Conservation (phyloP, 2,329 filamentous ascomycete genomes). For the Phaeosphaeriaceae sp. region DNA sequence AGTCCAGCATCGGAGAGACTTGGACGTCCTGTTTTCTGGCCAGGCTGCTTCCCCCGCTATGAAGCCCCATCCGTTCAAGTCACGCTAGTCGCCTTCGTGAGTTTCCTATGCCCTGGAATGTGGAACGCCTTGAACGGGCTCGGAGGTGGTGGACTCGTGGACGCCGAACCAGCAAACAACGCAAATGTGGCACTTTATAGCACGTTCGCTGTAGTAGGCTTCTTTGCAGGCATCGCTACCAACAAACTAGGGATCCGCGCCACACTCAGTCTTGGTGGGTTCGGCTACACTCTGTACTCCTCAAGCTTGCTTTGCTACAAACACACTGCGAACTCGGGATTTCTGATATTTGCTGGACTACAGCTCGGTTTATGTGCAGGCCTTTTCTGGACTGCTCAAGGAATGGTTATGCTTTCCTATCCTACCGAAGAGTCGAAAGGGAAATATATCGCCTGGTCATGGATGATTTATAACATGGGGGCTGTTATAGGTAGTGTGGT, state of each 20-base stretch:
- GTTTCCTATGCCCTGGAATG: slow-evolving; percentile 64
- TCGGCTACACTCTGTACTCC: slow-evolving; percentile 80
- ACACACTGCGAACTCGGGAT: slow-evolving; percentile 72
- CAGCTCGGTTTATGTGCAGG: slow-evolving; percentile 81
- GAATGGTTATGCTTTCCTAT: slow-evolving; percentile 90
- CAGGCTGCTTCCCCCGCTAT: no score
- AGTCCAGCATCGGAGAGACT: no score
- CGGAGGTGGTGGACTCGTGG: slow-evolving; percentile 59
- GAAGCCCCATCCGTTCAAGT: slow-evolving; percentile 58
- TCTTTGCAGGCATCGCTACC: slow-evolving; percentile 75
- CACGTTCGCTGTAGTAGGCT: slow-evolving; percentile 72
- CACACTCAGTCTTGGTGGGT: slow-evolving; percentile 74
- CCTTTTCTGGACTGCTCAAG: slow-evolving; percentile 82
- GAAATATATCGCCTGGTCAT: slow-evolving; percentile 88
- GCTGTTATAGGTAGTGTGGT: slow-evolving; percentile 83
- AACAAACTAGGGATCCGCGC: slow-evolving; percentile 76
- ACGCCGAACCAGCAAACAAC: slow-evolving; percentile 66
- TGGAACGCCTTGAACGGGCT: slow-evolving; percentile 62
- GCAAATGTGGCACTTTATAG: slow-evolving; percentile 76
- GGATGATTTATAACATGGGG: slow-evolving; percentile 94
- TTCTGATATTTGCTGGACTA: slow-evolving; percentile 78
- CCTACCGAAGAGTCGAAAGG: slow-evolving; percentile 83
- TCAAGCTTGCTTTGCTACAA: slow-evolving; percentile 75
- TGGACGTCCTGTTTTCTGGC: no score
- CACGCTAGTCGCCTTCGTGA: slow-evolving; percentile 59